Evolutionary conservation across 192 early-diverging fungal genomes (phyloP).

Genomic region (Podila minutissima): DNA sequence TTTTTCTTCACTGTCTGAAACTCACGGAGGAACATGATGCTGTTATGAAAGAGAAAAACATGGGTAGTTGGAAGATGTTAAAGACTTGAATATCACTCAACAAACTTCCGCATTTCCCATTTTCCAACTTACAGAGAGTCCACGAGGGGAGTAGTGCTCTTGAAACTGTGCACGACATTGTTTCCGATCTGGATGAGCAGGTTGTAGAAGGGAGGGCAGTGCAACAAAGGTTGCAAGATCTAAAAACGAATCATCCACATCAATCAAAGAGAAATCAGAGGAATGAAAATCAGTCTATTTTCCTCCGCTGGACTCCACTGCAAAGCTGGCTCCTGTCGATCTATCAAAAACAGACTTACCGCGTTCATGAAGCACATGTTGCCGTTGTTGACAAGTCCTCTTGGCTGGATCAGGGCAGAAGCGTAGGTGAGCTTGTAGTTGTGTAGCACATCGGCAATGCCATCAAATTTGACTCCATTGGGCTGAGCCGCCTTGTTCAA

Average conservation of each 20-base stretch:
- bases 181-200: conserved; percentile 74
- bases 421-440: conserved; percentile 54
- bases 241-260: conserved; percentile 20
- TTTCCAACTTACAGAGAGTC: conserved; percentile 79
- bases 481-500: conserved; percentile 10
- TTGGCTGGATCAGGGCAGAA: conserved; percentile 70
- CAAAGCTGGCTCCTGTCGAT: background rate
- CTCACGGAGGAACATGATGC: conserved; percentile 70
- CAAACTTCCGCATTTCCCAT: background rate
- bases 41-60: conserved; percentile 7
- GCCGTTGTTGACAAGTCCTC: conserved; percentile 95
- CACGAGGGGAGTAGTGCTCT: conserved; percentile 80
- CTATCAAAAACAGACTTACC: conserved; percentile 54
- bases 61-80: no score
- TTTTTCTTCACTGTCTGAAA: conserved; percentile 53
- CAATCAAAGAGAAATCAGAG: background rate
- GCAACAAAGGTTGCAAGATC: conserved; percentile 90
- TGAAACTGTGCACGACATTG: conserved; percentile 76
- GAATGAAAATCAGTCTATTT: background rate
- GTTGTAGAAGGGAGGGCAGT: conserved; percentile 94
- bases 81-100: no score
- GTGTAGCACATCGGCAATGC: conserved; percentile 52
- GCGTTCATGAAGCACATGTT: conserved; percentile 99
- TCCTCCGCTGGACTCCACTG: background rate
- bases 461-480: conserved; percentile 43